Conservation (phyloP, 2,329 filamentous ascomycete genomes). For the Ophiocordyceps camponoti-leonardi region DNA sequence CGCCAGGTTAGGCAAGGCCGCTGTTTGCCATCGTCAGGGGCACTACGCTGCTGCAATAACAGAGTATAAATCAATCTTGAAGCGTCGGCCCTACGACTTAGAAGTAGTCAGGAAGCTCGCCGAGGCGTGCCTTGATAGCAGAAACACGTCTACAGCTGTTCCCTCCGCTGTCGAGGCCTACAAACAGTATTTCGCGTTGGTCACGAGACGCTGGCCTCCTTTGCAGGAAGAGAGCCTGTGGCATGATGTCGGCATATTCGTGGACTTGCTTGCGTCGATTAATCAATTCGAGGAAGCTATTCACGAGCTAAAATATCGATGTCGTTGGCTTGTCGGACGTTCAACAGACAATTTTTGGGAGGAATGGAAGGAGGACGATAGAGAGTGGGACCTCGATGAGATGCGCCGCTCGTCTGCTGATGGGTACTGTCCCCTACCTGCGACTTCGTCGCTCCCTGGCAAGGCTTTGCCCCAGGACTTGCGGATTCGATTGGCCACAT, state of each 20-base stretch:
- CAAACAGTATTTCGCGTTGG: constrained; percentile 25
- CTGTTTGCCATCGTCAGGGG: constrained; percentile 37
- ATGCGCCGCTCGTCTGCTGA: constrained; percentile 45
- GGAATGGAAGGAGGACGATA: constrained; percentile 50
- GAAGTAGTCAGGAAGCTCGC: constrained; percentile 36
- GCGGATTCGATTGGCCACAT: constrained; percentile 67
- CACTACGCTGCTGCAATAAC: constrained; percentile 33
- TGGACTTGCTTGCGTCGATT: constrained; percentile 57
- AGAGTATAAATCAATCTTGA: constrained; percentile 39
- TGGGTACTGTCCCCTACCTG: constrained; percentile 39
- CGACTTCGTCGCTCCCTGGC: constrained; percentile 47
- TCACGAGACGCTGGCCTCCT: constrained; percentile 13
- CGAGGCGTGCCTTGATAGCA: constrained; percentile 36
- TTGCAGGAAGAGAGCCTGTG: constrained; percentile 36
- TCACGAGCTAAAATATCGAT: constrained; percentile 49
- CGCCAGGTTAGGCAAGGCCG: constrained; percentile 41
- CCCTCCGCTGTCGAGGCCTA: constrained; percentile 30
- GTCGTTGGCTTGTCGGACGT: constrained; percentile 71
- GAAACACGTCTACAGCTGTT: constrained; percentile 21
- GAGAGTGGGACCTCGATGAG: constrained; percentile 73
- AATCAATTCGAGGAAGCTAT: constrained; percentile 50
- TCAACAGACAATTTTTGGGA: constrained; percentile 66
- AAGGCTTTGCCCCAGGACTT: constrained; percentile 62
- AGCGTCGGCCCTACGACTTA: constrained; percentile 33
- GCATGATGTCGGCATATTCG: constrained; percentile 73